Conservation (phyloP, 2,329 filamentous ascomycete genomes). For the Fusarium graminum region DNA sequence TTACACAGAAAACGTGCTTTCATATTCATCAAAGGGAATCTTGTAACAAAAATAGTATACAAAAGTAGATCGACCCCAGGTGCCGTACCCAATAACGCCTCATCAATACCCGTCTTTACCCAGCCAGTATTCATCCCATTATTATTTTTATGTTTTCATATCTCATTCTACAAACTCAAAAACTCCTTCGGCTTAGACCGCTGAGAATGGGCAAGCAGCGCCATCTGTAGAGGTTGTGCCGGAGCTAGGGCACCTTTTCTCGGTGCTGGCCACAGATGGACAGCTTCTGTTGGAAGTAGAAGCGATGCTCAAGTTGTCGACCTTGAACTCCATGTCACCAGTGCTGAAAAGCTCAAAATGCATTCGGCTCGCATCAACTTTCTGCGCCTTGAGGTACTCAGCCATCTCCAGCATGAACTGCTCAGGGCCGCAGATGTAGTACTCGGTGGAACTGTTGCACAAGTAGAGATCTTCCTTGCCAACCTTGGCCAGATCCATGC, state of each 20-base stretch:
- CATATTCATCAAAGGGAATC: conserved; percentile 24
- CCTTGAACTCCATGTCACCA: conserved; percentile 58
- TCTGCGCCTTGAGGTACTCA: conserved; percentile 57
- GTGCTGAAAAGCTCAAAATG: conserved; percentile 63
- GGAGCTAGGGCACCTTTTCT: conserved; percentile 39
- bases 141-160: conserved; percentile 1
- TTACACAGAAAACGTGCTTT: conserved; percentile 3
- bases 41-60: conserved; percentile 3
- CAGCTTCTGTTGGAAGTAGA: conserved; percentile 35
- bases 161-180: not conserved
- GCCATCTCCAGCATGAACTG: conserved; percentile 67
- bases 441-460: conserved; percentile 61
- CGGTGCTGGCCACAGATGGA: conserved; percentile 28
- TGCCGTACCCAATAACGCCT: conserved; percentile 35
- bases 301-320: conserved; percentile 49
- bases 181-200: not conserved
- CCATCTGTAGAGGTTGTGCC: conserved; percentile 29
- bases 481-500: conserved; percentile 62
- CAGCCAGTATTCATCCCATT: conserved; percentile 16
- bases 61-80: conserved; percentile 12
- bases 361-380: conserved; percentile 56
- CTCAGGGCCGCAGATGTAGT: conserved; percentile 68
- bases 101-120: conserved; percentile 23
- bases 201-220: conserved; percentile 38
- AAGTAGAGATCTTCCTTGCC: conserved; percentile 61